A percentile compares a stretch with the other conserved stretches of the same genome.
Evolutionary conservation across 768 basidiomycete species (phyloP).

Genomic region (Megacollybia marginata): DNA sequence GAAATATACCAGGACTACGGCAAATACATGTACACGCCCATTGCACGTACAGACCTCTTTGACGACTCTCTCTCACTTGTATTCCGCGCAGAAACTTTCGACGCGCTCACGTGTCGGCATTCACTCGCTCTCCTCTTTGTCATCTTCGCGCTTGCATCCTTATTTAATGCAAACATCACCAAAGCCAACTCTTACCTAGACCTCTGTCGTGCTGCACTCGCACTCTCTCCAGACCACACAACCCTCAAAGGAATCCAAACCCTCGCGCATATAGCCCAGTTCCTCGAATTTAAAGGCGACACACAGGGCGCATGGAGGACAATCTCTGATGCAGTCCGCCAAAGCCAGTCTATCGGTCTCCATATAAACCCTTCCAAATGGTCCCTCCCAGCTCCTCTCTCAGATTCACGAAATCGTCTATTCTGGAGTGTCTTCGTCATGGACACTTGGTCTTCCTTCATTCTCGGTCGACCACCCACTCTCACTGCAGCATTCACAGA

Average conservation of each 20-base stretch:
- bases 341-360: slow-evolving; percentile 15
- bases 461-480: slow-evolving; percentile 51
- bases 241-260: background rate
- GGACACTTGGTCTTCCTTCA: slow-evolving; percentile 49
- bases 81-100: slow-evolving; percentile 44
- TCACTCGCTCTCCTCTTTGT: slow-evolving; percentile 56
- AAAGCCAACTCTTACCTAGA: slow-evolving; percentile 59
- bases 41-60: slow-evolving; percentile 47
- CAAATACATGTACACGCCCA: slow-evolving; percentile 47
- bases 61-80: slow-evolving; percentile 48
- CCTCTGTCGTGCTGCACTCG: slow-evolving; percentile 46
- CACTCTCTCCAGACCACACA: slow-evolving; percentile 31
- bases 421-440: slow-evolving; percentile 66
- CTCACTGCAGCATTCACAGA: slow-evolving; percentile 49
- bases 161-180: slow-evolving; percentile 54
- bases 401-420: slow-evolving; percentile 32
- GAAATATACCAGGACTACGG: slow-evolving; percentile 62
- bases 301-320: slow-evolving; percentile 56
- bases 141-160: slow-evolving; percentile 55
- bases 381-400: no score
- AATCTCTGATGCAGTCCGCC: slow-evolving; percentile 33
- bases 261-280: slow-evolving; percentile 38
- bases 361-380: no score
- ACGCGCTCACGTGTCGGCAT: slow-evolving; percentile 36
- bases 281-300: slow-evolving; percentile 43